A percentile compares a stretch with the other conserved stretches of the same genome.
These are phyloP conservation scores for Geosmithia putterillii DNA, from an alignment of 2,329 filamentous ascomycete species.

Conservation along the genomic window DNA sequence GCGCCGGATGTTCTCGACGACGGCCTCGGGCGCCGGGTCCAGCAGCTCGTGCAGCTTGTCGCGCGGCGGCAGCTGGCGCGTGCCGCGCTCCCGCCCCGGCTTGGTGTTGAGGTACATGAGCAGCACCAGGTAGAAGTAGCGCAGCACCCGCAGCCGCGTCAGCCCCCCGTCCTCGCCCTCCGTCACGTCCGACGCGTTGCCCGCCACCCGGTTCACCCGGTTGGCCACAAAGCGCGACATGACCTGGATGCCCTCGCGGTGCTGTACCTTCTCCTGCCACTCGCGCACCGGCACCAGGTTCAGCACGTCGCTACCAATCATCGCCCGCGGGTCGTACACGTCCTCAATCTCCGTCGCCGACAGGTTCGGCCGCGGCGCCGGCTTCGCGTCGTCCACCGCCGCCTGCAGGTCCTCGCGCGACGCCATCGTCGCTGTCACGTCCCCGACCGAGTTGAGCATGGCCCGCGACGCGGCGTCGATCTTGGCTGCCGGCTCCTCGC, in stretches of 20 bases:
- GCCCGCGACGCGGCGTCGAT: conserved; percentile 43
- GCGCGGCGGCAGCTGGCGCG: conserved; percentile 40
- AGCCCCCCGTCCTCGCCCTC: conserved; percentile 9
- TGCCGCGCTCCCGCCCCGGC: conserved; percentile 32
- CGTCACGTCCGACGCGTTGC: conserved; percentile 19
- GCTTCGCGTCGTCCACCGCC: conserved; percentile 54
- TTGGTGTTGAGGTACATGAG: conserved; percentile 36
- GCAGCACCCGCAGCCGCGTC: conserved; percentile 43
- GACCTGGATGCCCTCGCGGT: conserved; percentile 42
- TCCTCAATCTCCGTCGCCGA: conserved; percentile 55
- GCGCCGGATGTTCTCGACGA: conserved; percentile 55
- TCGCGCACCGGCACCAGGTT: conserved; percentile 57
- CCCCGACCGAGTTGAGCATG: conserved; percentile 51
- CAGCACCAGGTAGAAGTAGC: conserved; percentile 47
- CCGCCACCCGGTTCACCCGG: conserved; percentile 42
- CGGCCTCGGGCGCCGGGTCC: conserved; percentile 42
- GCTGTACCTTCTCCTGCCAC: conserved; percentile 58
- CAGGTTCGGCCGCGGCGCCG: conserved; percentile 58
- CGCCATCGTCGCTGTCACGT: conserved; percentile 52
- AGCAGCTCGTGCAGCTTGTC: conserved; percentile 49
- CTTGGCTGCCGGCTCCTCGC: conserved; percentile 29
- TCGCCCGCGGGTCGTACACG: conserved; percentile 54
- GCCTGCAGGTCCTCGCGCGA: conserved; percentile 53
- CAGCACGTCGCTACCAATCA: conserved; percentile 58
- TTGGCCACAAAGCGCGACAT: conserved; percentile 53